These are phyloP conservation scores for Beta macrorhiza DNA, from an alignment of 179 eudicot genomes.

Conservation along the genomic window DNA sequence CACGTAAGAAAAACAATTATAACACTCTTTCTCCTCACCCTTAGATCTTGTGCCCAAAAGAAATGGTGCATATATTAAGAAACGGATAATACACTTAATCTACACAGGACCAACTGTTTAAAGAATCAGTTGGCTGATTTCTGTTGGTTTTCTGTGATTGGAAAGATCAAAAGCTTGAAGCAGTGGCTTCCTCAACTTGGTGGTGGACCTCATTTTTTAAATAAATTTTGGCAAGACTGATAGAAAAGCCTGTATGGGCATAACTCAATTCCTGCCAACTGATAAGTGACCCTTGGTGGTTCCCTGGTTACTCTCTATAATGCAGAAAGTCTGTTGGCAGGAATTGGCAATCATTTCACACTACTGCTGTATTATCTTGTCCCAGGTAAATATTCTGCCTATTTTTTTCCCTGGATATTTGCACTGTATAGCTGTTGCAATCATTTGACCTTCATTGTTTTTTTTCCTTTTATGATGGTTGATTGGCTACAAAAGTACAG, in stretches of 20 bases:
- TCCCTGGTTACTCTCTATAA: neutral
- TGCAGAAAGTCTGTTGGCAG: slow-evolving; percentile 24
- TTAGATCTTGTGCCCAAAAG: too few relatives aligned
- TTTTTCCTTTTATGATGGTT: neutral
- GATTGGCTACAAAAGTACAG: neutral
- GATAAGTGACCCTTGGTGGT: slow-evolving; percentile 15
- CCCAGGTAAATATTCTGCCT: slow-evolving; percentile 9
- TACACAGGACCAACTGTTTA: neutral
- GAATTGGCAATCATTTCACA: slow-evolving; percentile 28
- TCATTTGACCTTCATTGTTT: slow-evolving; percentile 17
- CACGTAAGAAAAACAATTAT: too few relatives aligned
- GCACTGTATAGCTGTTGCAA: slow-evolving; percentile 9
- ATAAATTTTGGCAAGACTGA: neutral
- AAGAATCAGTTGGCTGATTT: neutral
- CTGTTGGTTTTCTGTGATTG: slow-evolving; percentile 13
- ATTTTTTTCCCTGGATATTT: neutral
- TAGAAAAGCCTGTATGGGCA: slow-evolving; percentile 9
- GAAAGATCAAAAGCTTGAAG: slow-evolving; percentile 16
- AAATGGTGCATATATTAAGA: too few relatives aligned
- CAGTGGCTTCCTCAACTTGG: slow-evolving; percentile 17
- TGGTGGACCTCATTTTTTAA: slow-evolving; percentile 23
- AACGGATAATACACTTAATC: too few relatives aligned
- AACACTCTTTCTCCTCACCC: too few relatives aligned
- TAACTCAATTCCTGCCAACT: slow-evolving; percentile 18
- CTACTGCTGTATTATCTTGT: slow-evolving; percentile 21